Evolutionary conservation across 179 eudicot genomes (phyloP).

Genomic region (Silene coronaria): DNA sequence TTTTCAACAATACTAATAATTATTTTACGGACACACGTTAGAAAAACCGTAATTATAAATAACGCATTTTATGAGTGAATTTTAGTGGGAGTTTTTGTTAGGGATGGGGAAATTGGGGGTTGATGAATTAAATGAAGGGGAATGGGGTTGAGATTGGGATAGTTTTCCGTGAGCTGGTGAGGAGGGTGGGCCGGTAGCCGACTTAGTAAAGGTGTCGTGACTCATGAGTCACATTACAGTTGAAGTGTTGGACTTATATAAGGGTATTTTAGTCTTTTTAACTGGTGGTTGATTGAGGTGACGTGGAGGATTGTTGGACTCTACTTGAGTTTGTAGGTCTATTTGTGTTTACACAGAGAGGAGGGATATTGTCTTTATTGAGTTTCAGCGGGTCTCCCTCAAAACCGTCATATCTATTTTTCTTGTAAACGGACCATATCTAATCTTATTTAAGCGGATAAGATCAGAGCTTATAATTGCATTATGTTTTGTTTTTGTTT

Average conservation of each 20-base stretch:
- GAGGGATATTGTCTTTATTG: too few relatives aligned
- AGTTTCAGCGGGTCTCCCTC: too few relatives aligned
- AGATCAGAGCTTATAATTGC: too few relatives aligned
- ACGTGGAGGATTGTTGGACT: too few relatives aligned
- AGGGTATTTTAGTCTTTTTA: neutral
- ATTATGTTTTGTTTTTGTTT: too few relatives aligned
- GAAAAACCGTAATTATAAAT: neutral
- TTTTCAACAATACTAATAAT: slow-evolving; percentile 11
- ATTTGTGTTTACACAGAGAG: too few relatives aligned
- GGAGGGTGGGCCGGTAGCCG: slow-evolving; percentile 12
- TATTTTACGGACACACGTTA: too few relatives aligned
- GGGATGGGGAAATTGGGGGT: neutral
- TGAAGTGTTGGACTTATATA: neutral
- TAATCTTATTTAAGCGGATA: too few relatives aligned
- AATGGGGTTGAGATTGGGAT: neutral
- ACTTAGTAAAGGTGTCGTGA: slow-evolving; percentile 6
- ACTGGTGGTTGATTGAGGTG: neutral
- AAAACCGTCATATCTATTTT: too few relatives aligned
- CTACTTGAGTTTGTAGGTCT: too few relatives aligned
- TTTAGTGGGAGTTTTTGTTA: neutral
- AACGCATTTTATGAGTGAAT: too few relatives aligned
- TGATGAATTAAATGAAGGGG: neutral
- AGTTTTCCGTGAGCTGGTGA: slow-evolving; percentile 8
- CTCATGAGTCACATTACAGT: neutral
- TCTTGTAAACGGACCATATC: too few relatives aligned